phyloP scores from a whole-genome alignment of 768 basidiomycete species.

The Phanerochaete carnosa region DNA sequence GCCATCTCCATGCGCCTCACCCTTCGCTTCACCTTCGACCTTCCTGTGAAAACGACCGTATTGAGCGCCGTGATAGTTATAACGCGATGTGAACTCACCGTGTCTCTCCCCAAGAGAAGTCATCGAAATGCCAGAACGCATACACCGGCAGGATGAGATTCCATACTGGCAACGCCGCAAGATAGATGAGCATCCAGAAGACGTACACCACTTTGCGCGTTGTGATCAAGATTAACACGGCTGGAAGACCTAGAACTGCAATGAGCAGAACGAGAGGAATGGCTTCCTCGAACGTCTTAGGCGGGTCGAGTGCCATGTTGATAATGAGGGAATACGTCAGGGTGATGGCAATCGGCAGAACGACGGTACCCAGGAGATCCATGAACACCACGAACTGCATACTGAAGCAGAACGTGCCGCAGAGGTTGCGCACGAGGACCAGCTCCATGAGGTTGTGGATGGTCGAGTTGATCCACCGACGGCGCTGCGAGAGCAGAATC shows the following conservation, averaged over 20 bases:
- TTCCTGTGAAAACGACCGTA: conserved; percentile 52
- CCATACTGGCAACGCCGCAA: conserved; percentile 92
- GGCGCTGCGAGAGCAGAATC: conserved; percentile 91
- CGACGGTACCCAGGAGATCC: conserved; percentile 89
- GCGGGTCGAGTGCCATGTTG: conserved; percentile 76
- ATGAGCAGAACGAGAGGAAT: conserved; percentile 89
- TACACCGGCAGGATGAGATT: conserved; percentile 93
- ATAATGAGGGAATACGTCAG: conserved; percentile 89
- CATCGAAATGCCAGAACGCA: conserved; percentile 99
- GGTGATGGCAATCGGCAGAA: conserved; percentile 89
- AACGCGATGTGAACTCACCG: conserved; percentile 48
- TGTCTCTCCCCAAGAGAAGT: conserved; percentile 99
- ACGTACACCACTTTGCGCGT: conserved; percentile 94
- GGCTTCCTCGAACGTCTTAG: conserved; percentile 82
- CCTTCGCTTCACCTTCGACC: conserved; percentile 89
- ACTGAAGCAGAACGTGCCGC: conserved; percentile 99
- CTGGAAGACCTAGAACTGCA: conserved; percentile 92
- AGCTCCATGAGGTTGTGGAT: conserved; percentile 99
- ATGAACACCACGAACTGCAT: conserved; percentile 99
- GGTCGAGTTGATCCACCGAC: conserved; percentile 99
- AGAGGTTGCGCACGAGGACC: conserved; percentile 92
- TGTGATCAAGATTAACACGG: conserved; percentile 87
- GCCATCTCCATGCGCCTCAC: conserved; percentile 71
- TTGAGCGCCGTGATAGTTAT: background rate
- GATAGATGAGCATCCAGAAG: conserved; percentile 97